Conservation (phyloP, 306 rosid genomes). For the Lathyrus oleraceus region DNA sequence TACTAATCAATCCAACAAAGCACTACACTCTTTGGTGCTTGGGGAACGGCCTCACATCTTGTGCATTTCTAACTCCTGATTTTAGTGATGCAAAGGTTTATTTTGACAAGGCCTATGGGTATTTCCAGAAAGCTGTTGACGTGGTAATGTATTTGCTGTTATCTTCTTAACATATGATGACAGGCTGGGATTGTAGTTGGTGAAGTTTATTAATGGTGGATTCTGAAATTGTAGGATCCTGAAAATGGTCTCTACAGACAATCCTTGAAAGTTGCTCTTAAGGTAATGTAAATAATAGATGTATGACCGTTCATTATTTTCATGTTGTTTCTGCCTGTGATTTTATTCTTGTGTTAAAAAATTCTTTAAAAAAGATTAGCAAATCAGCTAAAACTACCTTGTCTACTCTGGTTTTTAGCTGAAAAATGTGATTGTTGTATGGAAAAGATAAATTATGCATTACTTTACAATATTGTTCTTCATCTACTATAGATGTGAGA, state of each 20-base stretch:
- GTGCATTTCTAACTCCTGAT: slow-evolving; percentile 66
- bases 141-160: slow-evolving; percentile 43
- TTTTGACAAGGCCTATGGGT: slow-evolving; percentile 62
- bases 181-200: background rate
- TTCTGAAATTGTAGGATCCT: slow-evolving; percentile 65
- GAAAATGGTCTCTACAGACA: slow-evolving; percentile 66
- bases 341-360: background rate
- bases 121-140: slow-evolving; percentile 61
- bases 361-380: background rate
- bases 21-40: slow-evolving; percentile 77
- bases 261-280: slow-evolving; percentile 64
- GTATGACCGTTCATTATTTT: slow-evolving; percentile 16
- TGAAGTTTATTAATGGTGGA: slow-evolving; percentile 24
- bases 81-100: slow-evolving; percentile 55
- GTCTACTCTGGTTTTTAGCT: background rate
- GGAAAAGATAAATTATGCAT: no score
- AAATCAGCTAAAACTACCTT: slow-evolving; percentile 1
- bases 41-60: slow-evolving; percentile 67
- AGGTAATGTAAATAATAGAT: slow-evolving; percentile 49
- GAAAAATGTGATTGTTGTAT: no score
- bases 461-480: no score
- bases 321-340: background rate
- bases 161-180: background rate
- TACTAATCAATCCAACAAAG: slow-evolving; percentile 55
- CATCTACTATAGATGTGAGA: no score